A percentile compares a stretch with the other conserved stretches of the same genome.
Evolutionary conservation across 805 yeast genomes (phyloP).

Genomic region (Millerago galiae): DNA sequence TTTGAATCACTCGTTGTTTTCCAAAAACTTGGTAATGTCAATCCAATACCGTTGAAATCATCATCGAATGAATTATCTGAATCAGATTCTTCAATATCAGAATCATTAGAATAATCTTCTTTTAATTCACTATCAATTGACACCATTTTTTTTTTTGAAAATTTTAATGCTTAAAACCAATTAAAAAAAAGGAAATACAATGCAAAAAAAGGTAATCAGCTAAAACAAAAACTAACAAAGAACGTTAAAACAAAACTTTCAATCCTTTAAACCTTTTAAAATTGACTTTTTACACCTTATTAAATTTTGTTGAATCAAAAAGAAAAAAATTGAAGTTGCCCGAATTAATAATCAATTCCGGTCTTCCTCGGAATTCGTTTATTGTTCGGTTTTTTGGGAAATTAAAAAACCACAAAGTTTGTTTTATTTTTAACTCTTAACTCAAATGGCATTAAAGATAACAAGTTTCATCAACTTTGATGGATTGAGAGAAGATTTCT

Average conservation of each 20-base stretch:
- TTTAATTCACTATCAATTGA: conserved; percentile 1
- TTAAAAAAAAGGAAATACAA: not conserved
- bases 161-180: no score
- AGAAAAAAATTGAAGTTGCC: no score
- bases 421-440: not conserved
- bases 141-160: not conserved
- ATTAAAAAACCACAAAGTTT: not conserved
- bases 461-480: conserved; percentile 41
- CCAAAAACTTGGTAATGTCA: conserved; percentile 20
- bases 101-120: conserved; percentile 7
- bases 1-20: conserved; percentile 1
- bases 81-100: conserved; percentile 9
- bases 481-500: conserved; percentile 50
- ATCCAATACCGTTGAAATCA: conserved; percentile 48
- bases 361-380: no score
- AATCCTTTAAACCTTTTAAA: not conserved
- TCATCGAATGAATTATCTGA: conserved; percentile 34
- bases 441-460: conserved; percentile 35
- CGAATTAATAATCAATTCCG: no score
- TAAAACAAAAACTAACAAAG: no score
- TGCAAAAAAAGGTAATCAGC: not conserved
- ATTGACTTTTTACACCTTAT: not conserved
- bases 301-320: no score
- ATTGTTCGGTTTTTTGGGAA: not conserved
- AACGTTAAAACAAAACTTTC: no score